Evolutionary conservation across 2,329 filamentous ascomycete genomes (phyloP), one percentile per base, ranked within the genome.

Genomic region (Cladophialophora yegresii): DNA sequence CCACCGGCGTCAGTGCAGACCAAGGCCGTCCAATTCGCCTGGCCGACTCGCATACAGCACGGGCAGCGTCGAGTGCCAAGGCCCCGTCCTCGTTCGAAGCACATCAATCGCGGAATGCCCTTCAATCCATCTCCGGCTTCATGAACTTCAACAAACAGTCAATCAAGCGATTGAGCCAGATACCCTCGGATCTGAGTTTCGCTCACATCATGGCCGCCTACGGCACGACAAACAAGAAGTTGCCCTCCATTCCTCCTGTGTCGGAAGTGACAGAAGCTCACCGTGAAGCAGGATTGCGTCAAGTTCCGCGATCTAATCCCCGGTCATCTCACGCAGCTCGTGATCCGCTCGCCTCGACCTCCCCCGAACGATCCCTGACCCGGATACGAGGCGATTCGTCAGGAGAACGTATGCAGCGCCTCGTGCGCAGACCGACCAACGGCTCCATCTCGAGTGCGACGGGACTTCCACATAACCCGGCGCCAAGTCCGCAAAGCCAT

Each of bases 171-270:
- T 28, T 66, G 23, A 66, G 64, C 49, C 54, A 63, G 32, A 47
- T 66, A 33, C 64, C 64, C 13, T 61, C 64, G 2, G 47, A 66
- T 23, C 60, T 66, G 6, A 60, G 54, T 33, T 61, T 63, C 28
- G 45, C 61, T 32, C 51, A 66, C 30, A 63, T 66, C 32, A 63
- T 66, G 64, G 60, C 64, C 7, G 61, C 64, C 5, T 63, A 63
- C 20, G 56, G 64, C n/a, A 58, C 33, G 5, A 55, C 26, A 10
- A 26, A 23, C 13, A 55, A 47, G 40, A 33, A 33, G 33, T 12
- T 50, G 51, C 50, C 56, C 23, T 28, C 50, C 6, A 30, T 54
- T 20, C 43, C 36, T 23, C 53, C 57, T 1, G 13, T 54, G 12
- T 16, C 16, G 47, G 57, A 59, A 28, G 4, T 13, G 28, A 23